Percentiles rank a stretch among this genome's conserved stretches.
phyloP scores from a whole-genome alignment of 1,284 basidiomycete genomes.

The Cystobasidium pallidum region DNA sequence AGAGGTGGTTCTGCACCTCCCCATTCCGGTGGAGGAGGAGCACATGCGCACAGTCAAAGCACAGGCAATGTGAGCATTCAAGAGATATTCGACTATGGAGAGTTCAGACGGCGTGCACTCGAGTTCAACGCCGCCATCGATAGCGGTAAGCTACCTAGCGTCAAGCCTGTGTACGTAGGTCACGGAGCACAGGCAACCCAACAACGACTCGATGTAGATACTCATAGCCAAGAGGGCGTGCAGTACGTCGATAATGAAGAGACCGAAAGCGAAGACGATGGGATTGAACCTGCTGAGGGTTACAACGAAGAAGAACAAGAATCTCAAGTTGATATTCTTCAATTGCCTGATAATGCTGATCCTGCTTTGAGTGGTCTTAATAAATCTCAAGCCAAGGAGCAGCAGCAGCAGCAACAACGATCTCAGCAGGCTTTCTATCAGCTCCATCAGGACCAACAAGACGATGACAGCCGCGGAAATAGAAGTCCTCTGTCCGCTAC shows the following conservation, averaged over 20 bases:
- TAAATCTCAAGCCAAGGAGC: neutral
- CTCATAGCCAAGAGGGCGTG: neutral
- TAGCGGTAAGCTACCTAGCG: neutral
- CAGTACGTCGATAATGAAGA: neutral
- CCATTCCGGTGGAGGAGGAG: neutral
- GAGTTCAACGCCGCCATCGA: neutral
- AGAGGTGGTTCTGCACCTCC: conserved; percentile 32
- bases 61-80: conserved; percentile 2
- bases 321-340: conserved; percentile 27
- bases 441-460: conserved; percentile 8
- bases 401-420: conserved; percentile 1
- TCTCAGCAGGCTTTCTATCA: conserved; percentile 25
- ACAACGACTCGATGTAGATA: neutral
- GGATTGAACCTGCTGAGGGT: conserved; percentile 19
- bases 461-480: neutral
- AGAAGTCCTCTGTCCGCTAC: conserved; percentile 1
- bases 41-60: neutral
- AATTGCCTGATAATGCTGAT: conserved; percentile 16
- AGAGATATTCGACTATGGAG: conserved; percentile 4
- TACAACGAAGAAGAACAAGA: conserved; percentile 7
- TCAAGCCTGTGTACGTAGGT: conserved; percentile 18
- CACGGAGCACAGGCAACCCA: neutral
- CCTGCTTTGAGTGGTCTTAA: neutral
- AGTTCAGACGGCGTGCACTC: neutral
- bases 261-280: conserved; percentile 14